Evolutionary conservation across 1,284 basidiomycete species (phyloP), one percentile per base, ranked within the genome.

Genomic region (Inonotus hispidus): DNA sequence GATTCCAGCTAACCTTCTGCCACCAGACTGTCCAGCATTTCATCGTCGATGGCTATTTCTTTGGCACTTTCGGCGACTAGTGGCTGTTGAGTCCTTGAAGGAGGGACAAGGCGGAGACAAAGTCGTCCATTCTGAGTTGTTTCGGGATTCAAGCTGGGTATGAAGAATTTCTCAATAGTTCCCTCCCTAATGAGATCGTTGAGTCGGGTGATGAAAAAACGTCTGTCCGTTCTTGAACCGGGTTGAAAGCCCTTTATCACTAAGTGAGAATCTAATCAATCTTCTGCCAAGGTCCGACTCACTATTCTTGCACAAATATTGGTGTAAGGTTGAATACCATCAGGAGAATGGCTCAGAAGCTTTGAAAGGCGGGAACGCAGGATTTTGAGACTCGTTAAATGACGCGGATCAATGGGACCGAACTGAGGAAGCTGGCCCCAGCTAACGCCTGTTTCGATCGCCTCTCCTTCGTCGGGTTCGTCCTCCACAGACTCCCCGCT

Each of bases 131-230:
- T 71, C 21, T 74, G 75, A 13, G 68, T 65, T 11, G 74, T 72
- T 61, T 78, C 78, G 60, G 75, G 77, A 65, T 76, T 80, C 58
- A 73, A 76, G 68, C 79, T 82, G 7, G 86, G 83, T 16, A 88
- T 82, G 49, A 83, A 73, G 35, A 92, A 81, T 66, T 84, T 86
- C 68, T 93, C 90, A 39, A 93, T 79, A 43, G 89, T 69, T 1
- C 88, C 82, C 67, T 87, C 80, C 53, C 83, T 79, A 38, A 88
- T 79, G 66, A 93, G 77, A 64, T 88, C 86, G 1, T 83, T 81
- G 45, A 93, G 75, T 32, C 90, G 80, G 49, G 79, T 81, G 66
- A 84, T 83, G 69, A 93, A 90, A 67, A 92, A 90, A 5, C 91
- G 82, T 21, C 90, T 79, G 66, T 92, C 87, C 3, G 81, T 83